A percentile compares a stretch with the other conserved stretches of the same genome.
Evolutionary conservation across 306 rosid species (phyloP).

Genomic region (Gynostemma pentaphyllum): DNA sequence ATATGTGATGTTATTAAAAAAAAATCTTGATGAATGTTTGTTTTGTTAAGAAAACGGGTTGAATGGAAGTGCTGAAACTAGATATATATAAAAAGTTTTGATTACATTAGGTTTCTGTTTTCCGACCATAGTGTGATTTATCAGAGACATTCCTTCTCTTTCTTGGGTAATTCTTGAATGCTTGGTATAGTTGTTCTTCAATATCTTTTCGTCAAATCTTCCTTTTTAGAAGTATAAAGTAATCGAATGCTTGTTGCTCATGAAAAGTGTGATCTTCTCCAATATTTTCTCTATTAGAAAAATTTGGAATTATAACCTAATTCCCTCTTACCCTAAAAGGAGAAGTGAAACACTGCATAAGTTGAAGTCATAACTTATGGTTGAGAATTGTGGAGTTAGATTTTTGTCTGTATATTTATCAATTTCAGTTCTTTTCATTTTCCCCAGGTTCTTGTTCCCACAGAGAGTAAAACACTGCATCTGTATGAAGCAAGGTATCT

Average conservation of each 20-base stretch:
- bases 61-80: too few species aligned
- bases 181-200: background rate
- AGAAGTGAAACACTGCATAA: background rate
- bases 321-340: background rate
- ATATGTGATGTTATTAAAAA: too few species aligned
- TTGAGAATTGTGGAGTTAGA: background rate
- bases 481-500: constrained; percentile 41
- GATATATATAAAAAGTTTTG: too few species aligned
- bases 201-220: background rate
- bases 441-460: constrained; percentile 33
- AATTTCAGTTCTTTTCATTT: background rate
- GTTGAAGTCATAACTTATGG: background rate
- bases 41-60: too few species aligned
- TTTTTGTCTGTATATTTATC: background rate
- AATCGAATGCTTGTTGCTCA: background rate
- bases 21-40: too few species aligned
- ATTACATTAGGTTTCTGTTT: background rate
- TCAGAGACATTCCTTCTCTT: background rate
- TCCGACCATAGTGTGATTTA: background rate
- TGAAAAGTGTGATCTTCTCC: background rate
- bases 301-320: background rate
- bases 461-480: constrained; percentile 34
- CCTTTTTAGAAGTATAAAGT: too few species aligned
- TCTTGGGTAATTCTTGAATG: background rate
- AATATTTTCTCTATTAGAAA: background rate